Evolutionary conservation across 495 filamentous ascomycete genomes (phyloP), one percentile per base, ranked within the genome.

Genomic region (Xylona heveae): DNA sequence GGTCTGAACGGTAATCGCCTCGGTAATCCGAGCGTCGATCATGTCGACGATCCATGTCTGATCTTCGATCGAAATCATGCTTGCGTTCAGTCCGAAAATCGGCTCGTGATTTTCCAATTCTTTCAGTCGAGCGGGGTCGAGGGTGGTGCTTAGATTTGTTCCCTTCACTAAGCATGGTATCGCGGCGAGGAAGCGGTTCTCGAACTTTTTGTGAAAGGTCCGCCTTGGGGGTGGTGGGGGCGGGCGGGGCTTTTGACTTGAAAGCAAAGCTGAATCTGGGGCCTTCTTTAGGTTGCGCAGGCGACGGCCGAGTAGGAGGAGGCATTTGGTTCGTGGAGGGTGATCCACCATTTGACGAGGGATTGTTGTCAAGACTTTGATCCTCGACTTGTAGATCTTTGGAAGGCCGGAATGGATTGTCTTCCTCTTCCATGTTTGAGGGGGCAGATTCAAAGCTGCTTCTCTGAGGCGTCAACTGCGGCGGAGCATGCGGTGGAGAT

Each of bases 231-330:
- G 58, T 43, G 5, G 58, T 46, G 15, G 65, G 53, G 13, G 68
- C 54, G n/a, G 58, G 48, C 4, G 61, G 52, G 14, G 67, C 52
- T 37, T 88, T 88, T 0, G 68, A 57, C 47, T 88, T 90, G 50
- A 92, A 74, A 8, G 79, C 75, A 50, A 92, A 92, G 43, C 78
- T 82, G 42, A 92, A 80, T 47, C 82, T 85, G 23, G 71, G 72
- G 10, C 60, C 65, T 52, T 62, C 67, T 26, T 57, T 58, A 31
- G 54, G 37, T 43, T 62, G 53, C 16, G 64, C 55, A 10, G 58
- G 49, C 9, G 62, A 48, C n/a, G 59, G 49, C 37, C 66, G 56
- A 9, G 48, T 45, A 17, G 63, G 59, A 5, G 63, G 64, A 19
- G 51, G 52, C 54, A 64, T 64, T 19, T 61, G 59, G 26, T 52